Percentiles rank a stretch among this genome's conserved stretches.
Conservation (phyloP, 2,329 filamentous ascomycete genomes). For the Phaeosphaeriaceae sp. region DNA sequence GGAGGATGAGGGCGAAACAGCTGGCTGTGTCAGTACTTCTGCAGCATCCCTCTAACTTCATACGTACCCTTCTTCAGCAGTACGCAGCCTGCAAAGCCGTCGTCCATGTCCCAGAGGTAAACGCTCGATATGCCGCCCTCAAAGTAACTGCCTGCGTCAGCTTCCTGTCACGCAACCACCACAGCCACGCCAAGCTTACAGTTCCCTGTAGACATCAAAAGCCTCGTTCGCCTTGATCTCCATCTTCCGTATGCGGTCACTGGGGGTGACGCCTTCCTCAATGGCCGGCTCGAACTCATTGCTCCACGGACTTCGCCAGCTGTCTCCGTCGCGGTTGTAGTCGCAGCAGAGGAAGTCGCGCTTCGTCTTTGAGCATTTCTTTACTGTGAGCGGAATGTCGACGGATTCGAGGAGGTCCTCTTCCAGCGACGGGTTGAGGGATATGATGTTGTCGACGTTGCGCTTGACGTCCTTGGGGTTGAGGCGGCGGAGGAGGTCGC, state of each 20-base stretch:
- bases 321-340: conserved; percentile 99
- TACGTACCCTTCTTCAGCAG: conserved; percentile 87
- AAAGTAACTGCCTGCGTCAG: conserved; percentile 69
- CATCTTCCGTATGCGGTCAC: conserved; percentile 90
- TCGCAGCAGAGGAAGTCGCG: conserved; percentile 98
- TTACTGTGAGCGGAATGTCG: conserved; percentile 89
- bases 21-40: conserved; percentile 53
- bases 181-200: conserved; percentile 57
- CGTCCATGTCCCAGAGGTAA: conserved; percentile 98
- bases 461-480: conserved; percentile 90
- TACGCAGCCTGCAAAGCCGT: conserved; percentile 96
- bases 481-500: conserved; percentile 96
- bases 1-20: conserved; percentile 68
- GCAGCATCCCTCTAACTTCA: background rate
- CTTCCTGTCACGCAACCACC: conserved; percentile 4
- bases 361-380: conserved; percentile 84
- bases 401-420: conserved; percentile 98
- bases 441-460: conserved; percentile 89
- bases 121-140: conserved; percentile 95
- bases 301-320: conserved; percentile 97
- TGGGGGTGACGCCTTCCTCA: conserved; percentile 83
- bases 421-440: conserved; percentile 86
- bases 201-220: conserved; percentile 93
- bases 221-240: conserved; percentile 94
- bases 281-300: conserved; percentile 96